These are phyloP conservation scores for Mollisia scopiformis DNA, from an alignment of 2,329 filamentous ascomycete genomes.

Conservation along the genomic window DNA sequence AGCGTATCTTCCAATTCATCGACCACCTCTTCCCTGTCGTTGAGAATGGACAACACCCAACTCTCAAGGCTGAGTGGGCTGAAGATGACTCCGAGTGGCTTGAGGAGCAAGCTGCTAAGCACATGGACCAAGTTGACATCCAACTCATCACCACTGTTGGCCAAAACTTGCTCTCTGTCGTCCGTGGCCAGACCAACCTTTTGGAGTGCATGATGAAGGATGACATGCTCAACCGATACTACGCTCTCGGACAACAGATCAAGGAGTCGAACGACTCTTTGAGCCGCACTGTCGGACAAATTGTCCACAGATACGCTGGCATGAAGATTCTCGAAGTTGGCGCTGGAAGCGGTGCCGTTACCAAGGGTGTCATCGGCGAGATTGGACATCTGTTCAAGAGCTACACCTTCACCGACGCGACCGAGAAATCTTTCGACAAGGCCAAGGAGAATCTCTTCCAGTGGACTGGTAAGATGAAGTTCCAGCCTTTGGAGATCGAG, in stretches of 20 bases:
- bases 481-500: conserved; percentile 31
- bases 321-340: conserved; percentile 3
- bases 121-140: conserved; percentile 1
- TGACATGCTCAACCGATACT: conserved; percentile 2
- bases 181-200: background rate
- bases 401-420: conserved; percentile 45
- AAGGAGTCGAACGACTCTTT: conserved; percentile 14
- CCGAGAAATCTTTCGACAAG: conserved; percentile 43
- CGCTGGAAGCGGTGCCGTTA: background rate
- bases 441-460: conserved; percentile 35
- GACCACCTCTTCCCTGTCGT: conserved; percentile 17
- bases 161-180: conserved; percentile 1
- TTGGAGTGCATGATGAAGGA: conserved; percentile 3
- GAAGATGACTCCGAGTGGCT: conserved; percentile 13
- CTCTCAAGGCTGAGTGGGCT: conserved; percentile 10
- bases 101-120: conserved; percentile 10
- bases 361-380: conserved; percentile 4
- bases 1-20: conserved; percentile 16
- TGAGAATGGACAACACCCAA: conserved; percentile 11
- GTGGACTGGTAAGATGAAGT: conserved; percentile 21
- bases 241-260: background rate
- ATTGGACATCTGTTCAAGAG: conserved; percentile 15
- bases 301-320: conserved; percentile 11
- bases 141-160: conserved; percentile 3
- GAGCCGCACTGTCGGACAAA: conserved; percentile 9